Evolutionary conservation across 768 basidiomycete species (phyloP).

Genomic region (Amanita phalloides): DNA sequence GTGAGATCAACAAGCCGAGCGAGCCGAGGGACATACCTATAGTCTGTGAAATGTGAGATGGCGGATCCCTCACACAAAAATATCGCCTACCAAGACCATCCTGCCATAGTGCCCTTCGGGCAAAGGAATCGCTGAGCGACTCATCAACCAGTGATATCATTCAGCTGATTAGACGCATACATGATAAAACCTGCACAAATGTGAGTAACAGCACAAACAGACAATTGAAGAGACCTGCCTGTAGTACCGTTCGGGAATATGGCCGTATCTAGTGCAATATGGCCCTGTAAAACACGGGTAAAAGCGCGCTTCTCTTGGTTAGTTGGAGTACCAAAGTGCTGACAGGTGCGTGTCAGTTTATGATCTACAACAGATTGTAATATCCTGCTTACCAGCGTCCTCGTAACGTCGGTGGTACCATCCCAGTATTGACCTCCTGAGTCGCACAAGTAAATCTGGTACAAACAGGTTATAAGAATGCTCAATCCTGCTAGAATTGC

Average conservation of each 20-base stretch:
- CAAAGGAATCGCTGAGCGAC: constrained; percentile 76
- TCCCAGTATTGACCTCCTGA: constrained; percentile 89
- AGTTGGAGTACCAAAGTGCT: constrained; percentile 87
- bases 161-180: constrained; percentile 20
- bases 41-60: constrained; percentile 28
- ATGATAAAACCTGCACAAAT: constrained; percentile 37
- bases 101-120: constrained; percentile 70
- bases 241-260: constrained; percentile 77
- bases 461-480: neutral
- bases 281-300: constrained; percentile 86
- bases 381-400: constrained; percentile 58
- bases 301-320: constrained; percentile 79
- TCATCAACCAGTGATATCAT: neutral
- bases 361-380: neutral
- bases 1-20: constrained; percentile 3
- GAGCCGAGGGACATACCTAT: constrained; percentile 27
- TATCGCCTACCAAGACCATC: constrained; percentile 65
- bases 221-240: constrained; percentile 32
- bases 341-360: neutral
- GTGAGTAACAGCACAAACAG: neutral
- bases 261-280: constrained; percentile 80
- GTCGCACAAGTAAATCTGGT: constrained; percentile 49
- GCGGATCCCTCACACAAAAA: constrained; percentile 8
- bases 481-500: neutral
- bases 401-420: constrained; percentile 91